Evolutionary conservation across 371 early-diverging fungal genomes (phyloP), one percentile per base, ranked within the genome.

Genomic region (Mucor lusitanicus): DNA sequence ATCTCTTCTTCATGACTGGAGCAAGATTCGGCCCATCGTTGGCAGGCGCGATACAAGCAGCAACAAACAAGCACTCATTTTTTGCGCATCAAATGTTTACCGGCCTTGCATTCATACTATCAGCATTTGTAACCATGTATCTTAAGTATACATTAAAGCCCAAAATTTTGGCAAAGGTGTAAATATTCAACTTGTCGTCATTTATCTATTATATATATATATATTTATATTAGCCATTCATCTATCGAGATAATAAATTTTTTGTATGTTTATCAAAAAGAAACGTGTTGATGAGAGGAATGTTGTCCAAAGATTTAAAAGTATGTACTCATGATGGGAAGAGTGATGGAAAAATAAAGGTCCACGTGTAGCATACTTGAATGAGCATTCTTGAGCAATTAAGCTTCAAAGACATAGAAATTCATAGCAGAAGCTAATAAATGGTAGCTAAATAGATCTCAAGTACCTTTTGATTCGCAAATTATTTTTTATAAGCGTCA

Each of bases 31-130:
- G 82, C 6, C 78, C 80, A 42, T 67, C 68, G 3, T 57, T 82
- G n/a, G 76, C 78, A 0, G 74, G 82, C 40, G 82, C 69, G 8
- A 72, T 82, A 23, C 72, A 78, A 56, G 65, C 68, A n/a, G 69
- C 64, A 23, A 72, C 72, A 9, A 48, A 63, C 17, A 61, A 73
- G 2, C 44, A 74, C 58, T 76, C 80, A 1, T 82, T 71, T 48
- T 54, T 82, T 32, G 42, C 68, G 1, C 73, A 79, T 27, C 75
- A 79, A 57, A 70, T 77, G 67, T 79, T 81, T 63, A 72, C 77
- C 2, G 82, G 82, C 1, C 13, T 63, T 6, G 65, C 75, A 2
- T 82, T 75, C 48, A 55, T 77, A 6, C 9, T 69, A 3, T 77
- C 80, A 12, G 69, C 69, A 15, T 23, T 74, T n/a, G 61, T 82